Percentiles rank a stretch among this genome's conserved stretches.
phyloP scores from a whole-genome alignment of 2,329 filamentous ascomycete genomes.

The Albophoma yamanashiensis region DNA sequence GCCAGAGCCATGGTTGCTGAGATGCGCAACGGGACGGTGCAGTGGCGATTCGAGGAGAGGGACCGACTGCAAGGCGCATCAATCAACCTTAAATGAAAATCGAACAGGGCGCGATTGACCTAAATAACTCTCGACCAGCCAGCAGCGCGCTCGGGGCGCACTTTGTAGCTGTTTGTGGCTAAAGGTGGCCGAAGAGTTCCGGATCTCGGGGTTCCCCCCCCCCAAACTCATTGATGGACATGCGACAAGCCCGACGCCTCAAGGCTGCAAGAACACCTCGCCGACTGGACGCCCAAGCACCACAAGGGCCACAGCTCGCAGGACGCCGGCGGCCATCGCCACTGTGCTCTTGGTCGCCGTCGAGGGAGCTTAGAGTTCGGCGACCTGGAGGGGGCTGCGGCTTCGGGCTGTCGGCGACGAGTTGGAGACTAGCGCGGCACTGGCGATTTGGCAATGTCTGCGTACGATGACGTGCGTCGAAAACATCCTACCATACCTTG shows the following conservation, averaged over 20 bases:
- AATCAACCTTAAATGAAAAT: background rate
- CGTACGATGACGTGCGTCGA: conserved; percentile 1
- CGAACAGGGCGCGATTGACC: background rate
- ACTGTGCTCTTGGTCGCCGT: background rate
- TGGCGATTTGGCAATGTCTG: conserved; percentile 1
- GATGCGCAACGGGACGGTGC: too few relatives aligned
- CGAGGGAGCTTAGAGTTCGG: background rate
- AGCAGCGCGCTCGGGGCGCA: background rate
- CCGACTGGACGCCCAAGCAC: background rate
- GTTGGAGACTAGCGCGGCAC: background rate
- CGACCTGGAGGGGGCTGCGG: background rate
- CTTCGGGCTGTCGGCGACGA: background rate
- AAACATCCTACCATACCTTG: too few relatives aligned
- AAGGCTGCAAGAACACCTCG: too few relatives aligned
- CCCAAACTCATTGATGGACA: background rate
- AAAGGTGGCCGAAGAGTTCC: background rate
- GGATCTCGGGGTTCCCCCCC: background rate
- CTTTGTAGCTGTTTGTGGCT: background rate
- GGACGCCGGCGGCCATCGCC: background rate
- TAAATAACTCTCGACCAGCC: background rate
- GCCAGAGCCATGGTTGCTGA: conserved; percentile 9
- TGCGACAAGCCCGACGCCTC: background rate
- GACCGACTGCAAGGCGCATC: background rate
- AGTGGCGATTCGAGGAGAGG: background rate
- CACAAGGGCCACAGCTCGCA: background rate